These are phyloP conservation scores for Clonostachys rosea DNA, from an alignment of 2,329 filamentous ascomycete genomes.

Conservation along the genomic window DNA sequence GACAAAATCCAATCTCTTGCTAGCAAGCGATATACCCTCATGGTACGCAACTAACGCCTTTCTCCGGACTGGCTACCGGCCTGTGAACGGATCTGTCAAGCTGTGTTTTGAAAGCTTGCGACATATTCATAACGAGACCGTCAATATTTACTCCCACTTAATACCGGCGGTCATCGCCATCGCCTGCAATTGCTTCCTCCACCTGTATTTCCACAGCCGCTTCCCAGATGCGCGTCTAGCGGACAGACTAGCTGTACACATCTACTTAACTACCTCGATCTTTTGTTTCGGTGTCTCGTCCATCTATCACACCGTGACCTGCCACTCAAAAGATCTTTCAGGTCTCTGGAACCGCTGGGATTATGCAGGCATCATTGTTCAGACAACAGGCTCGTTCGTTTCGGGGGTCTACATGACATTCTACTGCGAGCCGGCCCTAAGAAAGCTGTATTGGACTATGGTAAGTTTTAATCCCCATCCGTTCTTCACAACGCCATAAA, in stretches of 20 bases:
- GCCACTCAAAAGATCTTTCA: conserved; percentile 27
- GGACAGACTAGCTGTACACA: conserved; percentile 30
- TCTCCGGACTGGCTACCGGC: conserved; percentile 35
- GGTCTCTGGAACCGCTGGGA: conserved; percentile 30
- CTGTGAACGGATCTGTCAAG: conserved; percentile 25
- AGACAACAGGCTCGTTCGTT: conserved; percentile 29
- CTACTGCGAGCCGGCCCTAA: conserved; percentile 24
- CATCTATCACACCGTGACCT: conserved; percentile 30
- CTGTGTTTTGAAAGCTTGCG: conserved; percentile 30
- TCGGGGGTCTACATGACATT: conserved; percentile 32
- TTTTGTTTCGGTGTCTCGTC: conserved; percentile 30
- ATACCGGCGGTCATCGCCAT: conserved; percentile 30
- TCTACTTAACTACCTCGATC: conserved; percentile 27
- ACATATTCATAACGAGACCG: conserved; percentile 27
- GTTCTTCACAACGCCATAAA: too few relatives aligned
- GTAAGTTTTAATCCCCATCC: conserved; percentile 12
- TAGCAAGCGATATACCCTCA: conserved; percentile 17
- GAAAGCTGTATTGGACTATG: conserved; percentile 25
- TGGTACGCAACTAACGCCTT: conserved; percentile 36
- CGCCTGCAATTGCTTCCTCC: conserved; percentile 15
- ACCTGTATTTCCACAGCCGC: conserved; percentile 11
- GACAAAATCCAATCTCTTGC: background rate
- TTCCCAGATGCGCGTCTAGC: conserved; percentile 22
- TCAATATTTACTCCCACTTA: conserved; percentile 29
- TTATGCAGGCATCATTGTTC: conserved; percentile 27